Conservation (phyloP, 495 filamentous ascomycete species). For the Parathielavia hyrcaniae region DNA sequence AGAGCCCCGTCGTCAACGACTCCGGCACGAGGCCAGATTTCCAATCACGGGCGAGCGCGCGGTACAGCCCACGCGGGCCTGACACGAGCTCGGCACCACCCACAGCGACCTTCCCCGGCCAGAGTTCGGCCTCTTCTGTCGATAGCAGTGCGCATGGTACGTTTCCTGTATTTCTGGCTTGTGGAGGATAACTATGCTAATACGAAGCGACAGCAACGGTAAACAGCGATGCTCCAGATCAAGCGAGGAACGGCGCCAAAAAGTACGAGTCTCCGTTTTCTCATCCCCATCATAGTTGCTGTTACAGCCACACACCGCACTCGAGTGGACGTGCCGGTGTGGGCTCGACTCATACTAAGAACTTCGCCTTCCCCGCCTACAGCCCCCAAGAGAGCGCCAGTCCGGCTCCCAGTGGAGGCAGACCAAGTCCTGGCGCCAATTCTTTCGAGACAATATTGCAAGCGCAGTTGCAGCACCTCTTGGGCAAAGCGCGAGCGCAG, state of each 20-base stretch:
- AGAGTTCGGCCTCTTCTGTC: slow-evolving; percentile 17
- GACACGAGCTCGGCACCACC: slow-evolving; percentile 18
- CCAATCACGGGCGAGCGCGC: slow-evolving; percentile 26
- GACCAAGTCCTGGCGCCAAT: slow-evolving; percentile 16
- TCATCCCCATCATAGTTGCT: not conserved
- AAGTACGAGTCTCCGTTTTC: slow-evolving; percentile 28
- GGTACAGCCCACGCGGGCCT: slow-evolving; percentile 25
- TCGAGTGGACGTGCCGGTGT: slow-evolving; percentile 15
- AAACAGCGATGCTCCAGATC: slow-evolving; percentile 15
- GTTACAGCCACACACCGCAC: slow-evolving; percentile 8
- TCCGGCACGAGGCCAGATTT: slow-evolving; percentile 9
- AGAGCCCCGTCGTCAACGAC: slow-evolving; percentile 15
- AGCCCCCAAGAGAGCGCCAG: not conserved
- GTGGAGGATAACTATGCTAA: slow-evolving; percentile 4
- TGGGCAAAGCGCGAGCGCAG: slow-evolving; percentile 10
- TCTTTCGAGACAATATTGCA: slow-evolving; percentile 26
- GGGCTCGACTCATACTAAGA: not conserved
- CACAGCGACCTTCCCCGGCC: slow-evolving; percentile 12
- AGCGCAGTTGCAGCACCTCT: slow-evolving; percentile 25
- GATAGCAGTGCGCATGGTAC: slow-evolving; percentile 26
- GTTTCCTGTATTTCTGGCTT: not conserved
- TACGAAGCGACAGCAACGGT: slow-evolving; percentile 16
- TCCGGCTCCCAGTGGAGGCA: slow-evolving; percentile 28
- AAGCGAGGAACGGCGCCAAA: slow-evolving; percentile 20
- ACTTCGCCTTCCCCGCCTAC: slow-evolving; percentile 6